Conservation (phyloP, 176 grass and related monocot genomes). For the Phragmites australis region DNA sequence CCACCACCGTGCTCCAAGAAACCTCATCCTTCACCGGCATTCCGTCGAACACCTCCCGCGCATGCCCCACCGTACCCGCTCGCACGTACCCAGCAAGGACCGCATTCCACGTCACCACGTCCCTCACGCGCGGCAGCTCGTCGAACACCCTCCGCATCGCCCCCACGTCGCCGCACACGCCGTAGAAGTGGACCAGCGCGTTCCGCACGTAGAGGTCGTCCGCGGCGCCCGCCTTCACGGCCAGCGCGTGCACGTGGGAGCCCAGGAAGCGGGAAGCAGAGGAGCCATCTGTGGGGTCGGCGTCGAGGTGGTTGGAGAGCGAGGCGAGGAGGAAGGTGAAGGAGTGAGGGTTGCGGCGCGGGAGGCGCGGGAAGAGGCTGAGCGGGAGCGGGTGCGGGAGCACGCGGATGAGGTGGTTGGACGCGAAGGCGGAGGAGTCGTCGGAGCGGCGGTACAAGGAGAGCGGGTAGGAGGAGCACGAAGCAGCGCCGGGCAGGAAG, state of each 20-base stretch:
- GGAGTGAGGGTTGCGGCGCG: constrained; percentile 44
- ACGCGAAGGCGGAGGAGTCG: constrained; percentile 53
- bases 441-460: constrained; percentile 33
- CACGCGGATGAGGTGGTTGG: constrained; percentile 68
- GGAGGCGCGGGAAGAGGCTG: constrained; percentile 52
- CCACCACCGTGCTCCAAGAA: constrained; percentile 67
- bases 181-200: constrained; percentile 61
- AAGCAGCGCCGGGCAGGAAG: constrained; percentile 8
- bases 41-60: constrained; percentile 47
- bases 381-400: constrained; percentile 51
- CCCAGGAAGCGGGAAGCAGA: constrained; percentile 25
- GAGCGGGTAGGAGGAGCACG: constrained; percentile 35
- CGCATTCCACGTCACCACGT: constrained; percentile 66
- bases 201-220: constrained; percentile 63
- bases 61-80: constrained; percentile 27
- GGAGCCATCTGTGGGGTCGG: neutral
- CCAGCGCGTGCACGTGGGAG: constrained; percentile 58
- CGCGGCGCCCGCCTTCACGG: constrained; percentile 53
- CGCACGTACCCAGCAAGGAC: constrained; percentile 50
- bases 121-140: constrained; percentile 45
- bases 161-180: constrained; percentile 44
- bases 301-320: constrained; percentile 50
- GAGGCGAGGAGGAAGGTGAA: constrained; percentile 60
- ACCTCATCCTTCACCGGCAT: constrained; percentile 57
- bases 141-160: constrained; percentile 54